These are phyloP conservation scores for Leccinum fibrillosum DNA, from an alignment of 768 basidiomycete species.

Conservation along the genomic window DNA sequence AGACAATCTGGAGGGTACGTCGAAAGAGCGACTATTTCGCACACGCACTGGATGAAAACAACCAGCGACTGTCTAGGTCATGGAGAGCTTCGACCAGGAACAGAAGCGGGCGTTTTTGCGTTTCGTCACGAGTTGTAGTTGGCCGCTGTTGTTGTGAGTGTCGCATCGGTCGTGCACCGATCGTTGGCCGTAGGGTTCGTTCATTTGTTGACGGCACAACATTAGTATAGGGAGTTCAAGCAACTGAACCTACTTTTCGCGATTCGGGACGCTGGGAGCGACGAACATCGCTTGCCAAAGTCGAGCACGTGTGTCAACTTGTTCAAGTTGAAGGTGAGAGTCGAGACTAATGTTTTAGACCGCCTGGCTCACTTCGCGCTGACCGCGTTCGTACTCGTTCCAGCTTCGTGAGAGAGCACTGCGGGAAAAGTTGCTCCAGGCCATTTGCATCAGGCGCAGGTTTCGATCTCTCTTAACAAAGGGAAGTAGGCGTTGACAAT, in stretches of 20 bases:
- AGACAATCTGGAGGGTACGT: constrained; percentile 79
- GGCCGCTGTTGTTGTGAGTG: constrained; percentile 80
- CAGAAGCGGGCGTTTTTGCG: constrained; percentile 75
- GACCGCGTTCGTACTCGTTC: not conserved
- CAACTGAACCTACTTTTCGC: constrained; percentile 81
- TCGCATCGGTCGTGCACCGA: not conserved
- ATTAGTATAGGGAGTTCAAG: constrained; percentile 63
- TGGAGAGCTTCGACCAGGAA: constrained; percentile 75
- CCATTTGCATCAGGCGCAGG: constrained; percentile 84
- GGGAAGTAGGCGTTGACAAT: not conserved
- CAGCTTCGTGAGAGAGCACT: constrained; percentile 70
- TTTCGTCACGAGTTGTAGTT: constrained; percentile 91
- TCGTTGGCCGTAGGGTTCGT: not conserved
- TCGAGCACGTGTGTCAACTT: constrained; percentile 86
- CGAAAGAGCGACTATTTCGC: not conserved
- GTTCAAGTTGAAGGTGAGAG: no score
- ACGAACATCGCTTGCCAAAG: constrained; percentile 68
- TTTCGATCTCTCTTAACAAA: constrained; percentile 79
- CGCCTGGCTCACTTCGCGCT: not conserved
- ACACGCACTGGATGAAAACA: not conserved
- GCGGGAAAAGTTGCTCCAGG: constrained; percentile 75
- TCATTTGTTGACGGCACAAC: not conserved
- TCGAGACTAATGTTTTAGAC: not conserved
- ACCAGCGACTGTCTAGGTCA: constrained; percentile 46
- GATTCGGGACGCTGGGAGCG: constrained; percentile 76